These are phyloP conservation scores for Tetrapisispora iriomotensis DNA, from an alignment of 805 yeast species.

Conservation along the genomic window DNA sequence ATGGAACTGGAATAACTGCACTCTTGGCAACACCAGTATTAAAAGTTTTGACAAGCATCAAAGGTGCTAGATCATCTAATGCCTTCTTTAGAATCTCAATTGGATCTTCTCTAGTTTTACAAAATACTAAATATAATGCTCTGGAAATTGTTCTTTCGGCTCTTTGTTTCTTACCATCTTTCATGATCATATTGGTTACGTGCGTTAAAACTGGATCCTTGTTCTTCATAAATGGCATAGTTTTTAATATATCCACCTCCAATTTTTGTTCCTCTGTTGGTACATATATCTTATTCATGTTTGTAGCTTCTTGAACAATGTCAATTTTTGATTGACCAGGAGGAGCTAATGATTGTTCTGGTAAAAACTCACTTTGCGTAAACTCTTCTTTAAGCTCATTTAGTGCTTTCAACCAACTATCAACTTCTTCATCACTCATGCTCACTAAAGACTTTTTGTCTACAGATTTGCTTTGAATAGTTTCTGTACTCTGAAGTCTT, in stretches of 20 bases:
- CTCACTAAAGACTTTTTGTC: not conserved
- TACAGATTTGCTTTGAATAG: not conserved
- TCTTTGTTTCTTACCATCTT: conserved; percentile 74
- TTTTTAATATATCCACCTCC: conserved; percentile 42
- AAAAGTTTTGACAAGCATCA: conserved; percentile 65
- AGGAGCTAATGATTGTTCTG: conserved; percentile 34
- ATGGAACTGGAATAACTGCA: conserved; percentile 70
- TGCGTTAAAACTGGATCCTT: conserved; percentile 65
- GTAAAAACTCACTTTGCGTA: conserved; percentile 30
- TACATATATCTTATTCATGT: conserved; percentile 30
- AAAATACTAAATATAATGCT: conserved; percentile 60
- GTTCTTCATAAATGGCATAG: conserved; percentile 47
- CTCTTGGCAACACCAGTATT: conserved; percentile 83
- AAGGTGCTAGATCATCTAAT: conserved; percentile 74
- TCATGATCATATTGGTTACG: conserved; percentile 82
- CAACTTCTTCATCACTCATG: conserved; percentile 28
- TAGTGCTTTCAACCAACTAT: conserved; percentile 35
- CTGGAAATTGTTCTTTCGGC: conserved; percentile 67
- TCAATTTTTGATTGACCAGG: conserved; percentile 32
- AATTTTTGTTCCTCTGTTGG: conserved; percentile 59
- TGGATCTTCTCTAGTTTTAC: conserved; percentile 68
- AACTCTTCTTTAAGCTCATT: conserved; percentile 32
- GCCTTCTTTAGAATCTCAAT: conserved; percentile 62
- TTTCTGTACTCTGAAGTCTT: not conserved
- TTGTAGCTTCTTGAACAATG: conserved; percentile 21